These are phyloP conservation scores for Pseudoperonospora humuli DNA, from an alignment of 352 stramenopile genomes.

Conservation along the genomic window DNA sequence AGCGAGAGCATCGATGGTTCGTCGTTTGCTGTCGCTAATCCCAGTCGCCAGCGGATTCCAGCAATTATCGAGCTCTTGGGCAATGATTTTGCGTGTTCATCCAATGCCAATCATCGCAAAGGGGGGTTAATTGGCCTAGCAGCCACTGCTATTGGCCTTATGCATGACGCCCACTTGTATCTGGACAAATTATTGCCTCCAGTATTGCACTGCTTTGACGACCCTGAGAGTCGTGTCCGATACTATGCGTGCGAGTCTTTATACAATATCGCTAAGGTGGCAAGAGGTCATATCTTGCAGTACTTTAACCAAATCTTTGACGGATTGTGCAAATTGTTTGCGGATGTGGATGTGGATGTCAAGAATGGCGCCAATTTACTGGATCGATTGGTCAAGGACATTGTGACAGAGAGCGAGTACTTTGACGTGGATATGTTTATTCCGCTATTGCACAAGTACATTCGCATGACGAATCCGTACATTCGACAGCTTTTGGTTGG, in stretches of 20 bases:
- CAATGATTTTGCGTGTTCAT: constrained; percentile 97
- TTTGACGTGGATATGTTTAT: constrained; percentile 99
- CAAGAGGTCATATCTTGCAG: constrained; percentile 89
- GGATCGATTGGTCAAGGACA: constrained; percentile 95
- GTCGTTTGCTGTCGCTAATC: constrained; percentile 25
- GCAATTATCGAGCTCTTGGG: constrained; percentile 94
- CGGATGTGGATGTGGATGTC: constrained; percentile 98
- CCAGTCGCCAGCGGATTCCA: constrained; percentile 77
- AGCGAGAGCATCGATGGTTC: constrained; percentile 21
- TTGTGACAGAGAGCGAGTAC: constrained; percentile 96
- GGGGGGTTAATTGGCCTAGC: constrained; percentile 97
- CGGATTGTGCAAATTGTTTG: constrained; percentile 93
- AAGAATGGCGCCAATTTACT: constrained; percentile 94
- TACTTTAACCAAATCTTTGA: constrained; percentile 99
- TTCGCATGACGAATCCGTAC: constrained; percentile 97
- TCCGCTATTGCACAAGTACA: constrained; percentile 98
- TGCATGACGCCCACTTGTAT: constrained; percentile 87
- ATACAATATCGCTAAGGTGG: constrained; percentile 99
- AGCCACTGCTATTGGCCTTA: constrained; percentile 95
- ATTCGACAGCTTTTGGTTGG: constrained; percentile 97
- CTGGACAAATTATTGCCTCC: constrained; percentile 93
- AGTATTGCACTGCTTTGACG: constrained; percentile 99
- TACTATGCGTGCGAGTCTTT: constrained; percentile 99
- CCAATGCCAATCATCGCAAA: constrained; percentile 98
- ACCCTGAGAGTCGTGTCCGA: constrained; percentile 94